Percentiles rank a stretch among this genome's conserved stretches.
These are phyloP conservation scores for Austropuccinia psidii DNA, from an alignment of 1,284 basidiomycete genomes.

Conservation along the genomic window DNA sequence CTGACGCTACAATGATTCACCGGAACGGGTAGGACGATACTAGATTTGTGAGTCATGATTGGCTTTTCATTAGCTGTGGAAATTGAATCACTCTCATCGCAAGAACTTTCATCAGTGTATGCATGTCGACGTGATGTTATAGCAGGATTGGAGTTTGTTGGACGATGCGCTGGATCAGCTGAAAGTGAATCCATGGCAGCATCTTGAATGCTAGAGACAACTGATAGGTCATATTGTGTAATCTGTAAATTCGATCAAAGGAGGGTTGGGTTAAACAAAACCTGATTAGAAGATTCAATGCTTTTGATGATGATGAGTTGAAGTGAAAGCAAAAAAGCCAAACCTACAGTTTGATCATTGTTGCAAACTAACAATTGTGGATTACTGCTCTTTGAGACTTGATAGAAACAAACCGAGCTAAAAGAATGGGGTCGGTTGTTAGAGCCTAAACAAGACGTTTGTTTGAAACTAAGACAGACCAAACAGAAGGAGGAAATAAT, in stretches of 20 bases:
- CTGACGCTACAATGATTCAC: slow-evolving; percentile 36
- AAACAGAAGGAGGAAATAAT: not conserved
- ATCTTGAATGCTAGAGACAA: slow-evolving; percentile 20
- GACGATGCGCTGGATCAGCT: slow-evolving; percentile 12
- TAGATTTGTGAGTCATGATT: not conserved
- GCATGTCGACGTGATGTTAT: not conserved
- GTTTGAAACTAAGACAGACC: not conserved
- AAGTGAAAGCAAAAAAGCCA: not conserved
- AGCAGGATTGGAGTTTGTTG: not conserved
- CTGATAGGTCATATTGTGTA: slow-evolving; percentile 35
- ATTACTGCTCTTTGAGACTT: not conserved
- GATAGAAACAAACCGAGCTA: slow-evolving; percentile 35
- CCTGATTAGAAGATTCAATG: not conserved
- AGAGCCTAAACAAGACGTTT: not conserved
- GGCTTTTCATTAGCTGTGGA: slow-evolving; percentile 23
- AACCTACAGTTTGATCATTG: slow-evolving; percentile 33
- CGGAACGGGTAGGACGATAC: slow-evolving; percentile 16
- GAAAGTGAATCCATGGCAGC: slow-evolving; percentile 12
- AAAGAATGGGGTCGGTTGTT: not conserved
- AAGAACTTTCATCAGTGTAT: not conserved
- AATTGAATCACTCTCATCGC: not conserved
- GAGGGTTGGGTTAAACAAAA: not conserved
- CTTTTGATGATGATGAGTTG: not conserved
- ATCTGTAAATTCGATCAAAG: slow-evolving; percentile 3
- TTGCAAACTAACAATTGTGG: slow-evolving; percentile 33